Conservation (phyloP, 1,139 yeast genomes). For the Sugiyamaella sp. region DNA sequence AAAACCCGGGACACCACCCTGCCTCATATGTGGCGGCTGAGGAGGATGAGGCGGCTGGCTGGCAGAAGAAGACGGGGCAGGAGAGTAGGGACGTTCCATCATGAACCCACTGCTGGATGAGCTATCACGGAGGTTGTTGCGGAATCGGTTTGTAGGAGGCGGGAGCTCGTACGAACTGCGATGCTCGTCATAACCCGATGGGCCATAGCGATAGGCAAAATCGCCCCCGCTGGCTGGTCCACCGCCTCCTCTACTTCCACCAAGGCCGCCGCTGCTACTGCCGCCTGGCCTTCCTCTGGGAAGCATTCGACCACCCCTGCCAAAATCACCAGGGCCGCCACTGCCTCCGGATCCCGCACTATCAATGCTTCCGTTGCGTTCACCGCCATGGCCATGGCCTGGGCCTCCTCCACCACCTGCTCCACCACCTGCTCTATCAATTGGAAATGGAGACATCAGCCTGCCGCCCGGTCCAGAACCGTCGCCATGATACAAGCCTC, state of each 20-base stretch:
- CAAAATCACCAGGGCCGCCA: neutral
- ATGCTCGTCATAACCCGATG: conserved; percentile 6
- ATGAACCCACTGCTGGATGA: conserved; percentile 15
- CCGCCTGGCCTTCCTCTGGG: conserved; percentile 7
- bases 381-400: neutral
- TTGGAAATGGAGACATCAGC: conserved; percentile 16
- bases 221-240: neutral
- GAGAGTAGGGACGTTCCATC: conserved; percentile 22
- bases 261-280: neutral
- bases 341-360: neutral
- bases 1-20: conserved; percentile 1
- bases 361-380: neutral
- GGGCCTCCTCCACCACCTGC: neutral
- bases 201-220: conserved; percentile 8
- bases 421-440: conserved; percentile 3
- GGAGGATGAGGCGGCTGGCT: conserved; percentile 24
- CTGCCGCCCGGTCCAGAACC: conserved; percentile 2
- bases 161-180: conserved; percentile 8
- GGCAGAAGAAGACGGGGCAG: conserved; percentile 23
- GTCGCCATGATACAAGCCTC: neutral
- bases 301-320: neutral
- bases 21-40: conserved; percentile 15
- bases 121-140: conserved; percentile 9
- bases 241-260: neutral
- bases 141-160: conserved; percentile 5